Evolutionary conservation across 768 basidiomycete genomes (phyloP), one percentile per base, ranked within the genome.

Genomic region (Wakefieldia striispora): DNA sequence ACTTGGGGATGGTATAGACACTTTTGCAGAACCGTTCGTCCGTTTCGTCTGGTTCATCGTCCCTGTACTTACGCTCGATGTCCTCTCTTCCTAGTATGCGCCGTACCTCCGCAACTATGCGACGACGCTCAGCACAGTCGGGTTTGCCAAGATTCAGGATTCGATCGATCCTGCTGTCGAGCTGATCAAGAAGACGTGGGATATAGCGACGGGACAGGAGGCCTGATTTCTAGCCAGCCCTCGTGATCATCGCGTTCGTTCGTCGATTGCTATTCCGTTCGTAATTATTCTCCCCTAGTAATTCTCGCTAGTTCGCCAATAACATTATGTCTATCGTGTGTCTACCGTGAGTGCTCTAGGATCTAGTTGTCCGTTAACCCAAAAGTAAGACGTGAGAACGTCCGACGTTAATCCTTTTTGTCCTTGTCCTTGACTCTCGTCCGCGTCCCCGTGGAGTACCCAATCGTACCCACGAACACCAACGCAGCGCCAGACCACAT

Each of bases 1-100:
- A 88, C 85, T 0, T 92, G 89, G 86, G 84, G 88, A 2, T 95
- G 92, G 92, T 94, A 88, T 58, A 75, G 88, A 51, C 90, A 95
- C 58, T 94, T 92, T 72, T 89, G 88, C 67, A 76, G 91, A 60
- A 76, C 71, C 66, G 92, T 93, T 46, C 55, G 89, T 58, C 39
- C 72, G 12, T 34, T 21, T 34, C 20, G 3, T 12, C 11, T 6
- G 39, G 8, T 3, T 14, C 50, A 16, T 45, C 11, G 23, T 45
- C 23, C n/a, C 1, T 1, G 6, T 7, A 27, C 53, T 56, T 4
- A 29, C 6, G 17, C 5, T 56, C 50, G 6, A 24, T 29, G 40
- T 45, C 40, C 10, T 24, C 5, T 16, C 4, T 44, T 27, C 23
- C 16, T 53, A 92, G 90, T 92, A 91, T 56, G 80, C 88, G 4